These are phyloP conservation scores for Gnetum montanum DNA, from an alignment of 75 land plant species.

Conservation along the genomic window DNA sequence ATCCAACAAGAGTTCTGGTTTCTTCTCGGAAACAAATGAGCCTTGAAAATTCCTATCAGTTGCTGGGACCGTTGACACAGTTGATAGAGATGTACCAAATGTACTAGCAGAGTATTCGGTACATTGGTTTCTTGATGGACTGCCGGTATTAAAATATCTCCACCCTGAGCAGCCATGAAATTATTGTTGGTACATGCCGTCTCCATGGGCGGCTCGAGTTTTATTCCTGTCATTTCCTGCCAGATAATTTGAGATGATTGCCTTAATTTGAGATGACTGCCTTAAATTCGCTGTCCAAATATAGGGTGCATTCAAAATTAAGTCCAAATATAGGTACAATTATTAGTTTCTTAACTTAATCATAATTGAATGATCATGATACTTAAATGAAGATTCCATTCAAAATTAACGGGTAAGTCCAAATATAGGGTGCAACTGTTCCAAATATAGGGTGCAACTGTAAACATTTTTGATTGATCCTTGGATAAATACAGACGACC, in stretches of 20 bases:
- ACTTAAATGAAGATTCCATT: no score
- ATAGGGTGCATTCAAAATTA: no score
- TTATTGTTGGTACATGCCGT: background rate
- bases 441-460: no score
- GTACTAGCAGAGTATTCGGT: conserved; percentile 1
- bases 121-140: background rate
- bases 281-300: background rate
- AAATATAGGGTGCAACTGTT: no score
- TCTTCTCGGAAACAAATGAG: conserved; percentile 12
- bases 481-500: no score
- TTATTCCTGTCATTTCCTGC: background rate
- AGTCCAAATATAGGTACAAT: no score
- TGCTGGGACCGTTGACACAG: conserved; percentile 7
- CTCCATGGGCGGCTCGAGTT: background rate
- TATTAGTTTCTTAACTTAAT: no score
- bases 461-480: no score
- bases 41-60: conserved; percentile 12
- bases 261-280: no score
- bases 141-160: background rate
- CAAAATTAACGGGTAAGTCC: no score
- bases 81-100: background rate
- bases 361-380: no score
- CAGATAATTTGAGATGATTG: no score
- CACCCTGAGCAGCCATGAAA: background rate
- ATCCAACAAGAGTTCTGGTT: conserved; percentile 49